Base-by-base conservation (phyloP, 2,329 filamentous ascomycete species). In the Rhinocladiella mackenziei region DNA sequence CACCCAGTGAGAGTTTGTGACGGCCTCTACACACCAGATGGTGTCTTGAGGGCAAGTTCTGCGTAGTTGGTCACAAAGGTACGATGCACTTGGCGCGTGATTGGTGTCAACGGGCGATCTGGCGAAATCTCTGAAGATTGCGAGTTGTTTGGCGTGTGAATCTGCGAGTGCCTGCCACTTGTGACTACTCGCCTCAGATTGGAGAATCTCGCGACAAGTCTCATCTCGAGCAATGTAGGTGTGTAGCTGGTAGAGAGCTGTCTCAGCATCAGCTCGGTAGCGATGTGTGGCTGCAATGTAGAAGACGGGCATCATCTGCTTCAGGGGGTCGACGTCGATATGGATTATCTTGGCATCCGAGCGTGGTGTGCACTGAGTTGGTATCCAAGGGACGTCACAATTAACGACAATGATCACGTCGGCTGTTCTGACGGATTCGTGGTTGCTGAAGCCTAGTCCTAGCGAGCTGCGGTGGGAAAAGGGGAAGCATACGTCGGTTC, bases 371-470 rank as follows among this genome's bases (percentile, higher is more conserved):
- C 76, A 81, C 49, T 80, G 79, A 0, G 87, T 92, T n/a, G 83
- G 81, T 42, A 96, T 89, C 88, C 89, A 96, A 0, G 89, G 89
- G 0, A 95, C 88, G 60, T 96, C 89, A 53, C 88, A 94, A 64
- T 96, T 85, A 17, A 94, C 61, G 2, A 95, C 83, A 1, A 96
- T 55, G 47, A 96, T 94, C 7, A 88, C 78, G 62, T 96, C 91
- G 0, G 89, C 87, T 0, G 79, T 79, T 46, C 74, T 76, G 60
- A 95, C 86, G 30, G 74, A 72, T 2, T 86, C 79, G 39, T 94
- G 84, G 2, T 77, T 73, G 2, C 87, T 87, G 56, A 82, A 94
- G 31, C 81, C 75, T 38, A 92, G 63, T 2, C 89, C 83, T 8
- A 87, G 60, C 69, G 78, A 86, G 0, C 68, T 78, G 1, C 66